Base-by-base conservation (phyloP, 306 rosid species). In the Prunus davidiana region DNA sequence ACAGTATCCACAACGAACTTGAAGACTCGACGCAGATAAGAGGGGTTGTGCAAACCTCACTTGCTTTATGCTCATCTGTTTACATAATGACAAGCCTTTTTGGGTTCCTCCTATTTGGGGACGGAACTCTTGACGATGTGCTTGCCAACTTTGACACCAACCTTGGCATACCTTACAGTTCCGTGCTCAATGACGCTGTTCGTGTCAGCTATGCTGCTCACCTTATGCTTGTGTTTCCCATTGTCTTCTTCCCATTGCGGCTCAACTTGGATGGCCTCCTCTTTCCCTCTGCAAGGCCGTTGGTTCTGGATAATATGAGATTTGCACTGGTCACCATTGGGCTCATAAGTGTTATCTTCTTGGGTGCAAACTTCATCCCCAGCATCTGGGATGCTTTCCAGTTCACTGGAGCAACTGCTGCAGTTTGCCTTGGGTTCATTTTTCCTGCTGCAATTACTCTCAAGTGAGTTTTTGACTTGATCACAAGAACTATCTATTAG, bases 181-280 rank as follows among this genome's bases (percentile, higher is more conserved):
- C 89, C 43, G 49, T 85, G 74, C 90, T 93, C 46, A 93, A 91
- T 60, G 98, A 93, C 25, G 87, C 88, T 9, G 90, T 93, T 58
- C 96, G 98, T 38, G 84, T 88, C 16, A 89, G 95, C 87, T 93
- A 93, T 75, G 96, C 91, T 28, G 98, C 93, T n/a, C 98, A 93
- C 74, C 97, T 93, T 54, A 79, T 93, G 86, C 97, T 93, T 71
- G 98, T 93, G 28, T 91, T 93, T 72, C 97, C 98, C 1, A 86
- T 93, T 27, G 95, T 93, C 75, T 93, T 93, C 81, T 89, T 70
- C 76, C 90, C 95, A 2, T 78, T 93, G 58, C 73, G 98, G 61
- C 79, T 91, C 89, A 93, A 91, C 80, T 67, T 93, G 75, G 98
- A 93, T 45, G 93, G 90, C 56, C 95, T 91, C 58, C 22, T 93